Evolutionary conservation across 441 rosid species (phyloP).

Genomic region (Syzygium syzygioides): DNA sequence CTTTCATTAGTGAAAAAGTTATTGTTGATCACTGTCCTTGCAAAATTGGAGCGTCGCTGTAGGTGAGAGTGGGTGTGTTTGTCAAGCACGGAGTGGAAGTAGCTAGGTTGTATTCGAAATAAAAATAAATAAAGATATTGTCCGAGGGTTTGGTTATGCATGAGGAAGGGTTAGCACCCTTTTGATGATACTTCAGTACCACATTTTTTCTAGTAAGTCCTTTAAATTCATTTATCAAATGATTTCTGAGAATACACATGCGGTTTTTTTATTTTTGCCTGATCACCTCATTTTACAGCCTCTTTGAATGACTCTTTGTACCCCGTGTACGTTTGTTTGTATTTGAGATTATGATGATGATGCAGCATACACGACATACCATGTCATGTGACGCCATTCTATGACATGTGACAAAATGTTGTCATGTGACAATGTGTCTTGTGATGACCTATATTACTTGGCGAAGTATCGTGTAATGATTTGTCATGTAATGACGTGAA

Average conservation of each 20-base stretch:
- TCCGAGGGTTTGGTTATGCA: background rate
- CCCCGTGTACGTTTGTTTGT: background rate
- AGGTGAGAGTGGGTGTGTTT: background rate
- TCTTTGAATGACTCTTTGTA: background rate
- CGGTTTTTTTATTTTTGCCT: background rate
- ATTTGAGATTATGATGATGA: background rate
- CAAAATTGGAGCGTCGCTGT: background rate
- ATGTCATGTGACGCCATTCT: background rate
- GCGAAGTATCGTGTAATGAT: background rate
- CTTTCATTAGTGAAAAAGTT: background rate
- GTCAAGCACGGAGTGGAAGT: background rate
- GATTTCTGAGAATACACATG: background rate
- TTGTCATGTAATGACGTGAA: background rate
- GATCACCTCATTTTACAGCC: background rate
- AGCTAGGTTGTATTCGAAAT: background rate
- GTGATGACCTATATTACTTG: background rate
- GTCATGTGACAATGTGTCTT: background rate
- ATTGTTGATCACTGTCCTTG: background rate
- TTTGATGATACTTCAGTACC: background rate
- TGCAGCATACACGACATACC: background rate
- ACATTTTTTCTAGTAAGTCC: background rate
- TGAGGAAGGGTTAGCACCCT: background rate
- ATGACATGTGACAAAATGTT: too few species aligned
- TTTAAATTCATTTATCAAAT: background rate
- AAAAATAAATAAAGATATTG: background rate